These are phyloP conservation scores for Nicotiana knightiana DNA, from an alignment of 257 asterid species.

Conservation along the genomic window DNA sequence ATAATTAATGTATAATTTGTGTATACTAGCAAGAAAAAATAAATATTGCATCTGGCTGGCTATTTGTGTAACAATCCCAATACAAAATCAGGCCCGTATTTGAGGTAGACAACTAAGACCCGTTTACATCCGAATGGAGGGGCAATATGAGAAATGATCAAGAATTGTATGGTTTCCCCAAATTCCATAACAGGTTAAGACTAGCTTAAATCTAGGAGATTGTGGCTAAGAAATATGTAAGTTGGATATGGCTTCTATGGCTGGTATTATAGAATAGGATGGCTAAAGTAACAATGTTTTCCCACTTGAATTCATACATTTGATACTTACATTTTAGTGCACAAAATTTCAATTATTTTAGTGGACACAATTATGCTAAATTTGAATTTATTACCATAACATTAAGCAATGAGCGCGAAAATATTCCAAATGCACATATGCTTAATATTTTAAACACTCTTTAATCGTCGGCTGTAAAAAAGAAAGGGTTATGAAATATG, in stretches of 20 bases:
- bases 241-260: slow-evolving; percentile 27
- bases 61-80: no score
- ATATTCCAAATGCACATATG: not conserved
- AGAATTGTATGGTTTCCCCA: not conserved
- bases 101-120: no score
- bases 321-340: no score
- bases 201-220: not conserved
- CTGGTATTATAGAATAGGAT: not conserved
- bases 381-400: not conserved
- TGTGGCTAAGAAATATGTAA: slow-evolving; percentile 24
- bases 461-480: not conserved
- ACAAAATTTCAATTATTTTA: no score
- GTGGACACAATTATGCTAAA: not conserved
- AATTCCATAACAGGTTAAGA: not conserved
- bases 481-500: not conserved
- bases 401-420: not conserved
- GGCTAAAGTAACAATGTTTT: not conserved
- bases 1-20: no score
- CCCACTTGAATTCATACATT: no score
- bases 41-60: no score
- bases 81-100: no score
- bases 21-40: no score
- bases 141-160: no score
- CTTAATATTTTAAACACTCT: not conserved
- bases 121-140: no score